Evolutionary conservation across 306 rosid genomes (phyloP).

Genomic region (Acacia crassicarpa): DNA sequence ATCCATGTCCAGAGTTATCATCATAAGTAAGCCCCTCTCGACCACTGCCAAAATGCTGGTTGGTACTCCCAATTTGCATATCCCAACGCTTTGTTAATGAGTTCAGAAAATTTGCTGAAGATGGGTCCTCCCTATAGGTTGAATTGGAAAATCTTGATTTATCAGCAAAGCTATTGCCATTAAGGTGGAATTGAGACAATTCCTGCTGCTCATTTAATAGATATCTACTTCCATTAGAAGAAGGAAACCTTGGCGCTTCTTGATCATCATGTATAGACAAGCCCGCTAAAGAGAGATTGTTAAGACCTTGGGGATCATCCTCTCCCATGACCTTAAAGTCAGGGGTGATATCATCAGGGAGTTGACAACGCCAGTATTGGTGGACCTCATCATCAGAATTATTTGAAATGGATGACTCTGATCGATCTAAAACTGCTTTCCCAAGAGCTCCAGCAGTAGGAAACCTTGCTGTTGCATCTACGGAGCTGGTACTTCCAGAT

Average conservation of each 20-base stretch:
- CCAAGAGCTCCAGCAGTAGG: constrained; percentile 66
- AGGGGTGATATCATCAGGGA: constrained; percentile 96
- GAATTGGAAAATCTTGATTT: constrained; percentile 65
- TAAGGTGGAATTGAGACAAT: constrained; percentile 41
- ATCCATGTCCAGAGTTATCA: constrained; percentile 62
- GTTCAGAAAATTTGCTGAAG: constrained; percentile 57
- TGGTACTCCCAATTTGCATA: constrained; percentile 50
- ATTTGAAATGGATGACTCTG: constrained; percentile 81
- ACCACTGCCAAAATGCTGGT: constrained; percentile 50
- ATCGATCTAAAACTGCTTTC: constrained; percentile 77
- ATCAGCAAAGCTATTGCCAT: constrained; percentile 60
- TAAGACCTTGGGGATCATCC: constrained; percentile 72
- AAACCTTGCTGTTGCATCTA: constrained; percentile 48
- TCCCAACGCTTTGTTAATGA: constrained; percentile 76
- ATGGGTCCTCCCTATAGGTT: constrained; percentile 61
- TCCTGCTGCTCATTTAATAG: constrained; percentile 60
- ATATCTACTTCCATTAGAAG: constrained; percentile 64
- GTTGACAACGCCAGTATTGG: constrained; percentile 92
- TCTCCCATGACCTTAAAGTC: constrained; percentile 87
- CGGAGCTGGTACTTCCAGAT: constrained; percentile 61
- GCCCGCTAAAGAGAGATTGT: constrained; percentile 66
- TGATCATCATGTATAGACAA: constrained; percentile 71
- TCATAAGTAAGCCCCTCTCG: constrained; percentile 59
- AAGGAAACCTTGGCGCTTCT: constrained; percentile 54
- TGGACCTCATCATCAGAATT: constrained; percentile 94